Conservation (phyloP, 2,329 filamentous ascomycete genomes). For the Trichoderma gracile region DNA sequence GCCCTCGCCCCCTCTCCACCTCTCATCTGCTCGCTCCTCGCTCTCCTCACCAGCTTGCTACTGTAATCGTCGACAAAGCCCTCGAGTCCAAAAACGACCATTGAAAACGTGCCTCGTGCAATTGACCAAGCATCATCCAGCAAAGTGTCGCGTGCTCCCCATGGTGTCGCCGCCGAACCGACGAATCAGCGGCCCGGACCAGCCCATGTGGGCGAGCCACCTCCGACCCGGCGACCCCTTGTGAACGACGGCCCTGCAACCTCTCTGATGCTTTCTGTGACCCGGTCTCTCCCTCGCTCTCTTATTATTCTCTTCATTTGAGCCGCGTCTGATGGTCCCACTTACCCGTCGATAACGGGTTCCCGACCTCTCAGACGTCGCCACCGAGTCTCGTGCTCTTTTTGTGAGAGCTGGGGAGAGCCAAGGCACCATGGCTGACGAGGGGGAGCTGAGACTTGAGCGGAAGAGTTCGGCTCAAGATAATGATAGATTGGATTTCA, state of each 20-base stretch:
- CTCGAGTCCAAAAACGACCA: background rate
- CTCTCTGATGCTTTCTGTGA: constrained; percentile 6
- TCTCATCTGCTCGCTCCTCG: background rate
- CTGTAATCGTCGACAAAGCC: background rate
- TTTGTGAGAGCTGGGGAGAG: background rate
- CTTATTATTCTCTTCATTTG: background rate
- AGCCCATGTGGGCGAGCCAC: constrained; percentile 40
- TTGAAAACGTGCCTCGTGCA: constrained; percentile 22
- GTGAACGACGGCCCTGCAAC: constrained; percentile 7
- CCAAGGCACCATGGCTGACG: background rate
- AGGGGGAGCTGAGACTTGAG: background rate
- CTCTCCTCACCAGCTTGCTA: background rate
- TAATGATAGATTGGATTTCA: no score
- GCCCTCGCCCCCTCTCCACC: no score
- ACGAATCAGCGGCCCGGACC: constrained; percentile 40
- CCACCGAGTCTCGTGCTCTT: constrained; percentile 23
- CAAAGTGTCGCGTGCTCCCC: constrained; percentile 47
- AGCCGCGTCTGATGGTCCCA: background rate
- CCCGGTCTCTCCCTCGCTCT: background rate
- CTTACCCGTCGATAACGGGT: background rate
- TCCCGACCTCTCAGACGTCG: constrained; percentile 22
- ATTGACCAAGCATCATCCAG: constrained; percentile 49
- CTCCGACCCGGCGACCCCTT: background rate
- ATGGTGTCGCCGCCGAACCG: constrained; percentile 25
- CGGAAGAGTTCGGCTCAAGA: background rate